Conservation (phyloP, 805 yeast genomes). For the Candida alai region DNA sequence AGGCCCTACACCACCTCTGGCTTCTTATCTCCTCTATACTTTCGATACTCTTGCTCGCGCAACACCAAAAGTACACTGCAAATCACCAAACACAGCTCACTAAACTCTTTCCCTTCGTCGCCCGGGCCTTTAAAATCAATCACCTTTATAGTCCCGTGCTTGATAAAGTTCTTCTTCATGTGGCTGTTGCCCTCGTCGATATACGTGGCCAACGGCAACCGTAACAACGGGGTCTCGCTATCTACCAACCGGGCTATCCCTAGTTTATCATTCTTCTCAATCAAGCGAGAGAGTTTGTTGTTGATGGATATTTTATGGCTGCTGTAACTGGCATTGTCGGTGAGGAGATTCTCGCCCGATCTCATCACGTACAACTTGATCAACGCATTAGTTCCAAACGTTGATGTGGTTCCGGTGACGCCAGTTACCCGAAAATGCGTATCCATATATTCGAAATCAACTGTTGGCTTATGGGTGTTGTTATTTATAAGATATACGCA, state of each 20-base stretch:
- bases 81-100: conserved; percentile 20
- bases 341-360: conserved; percentile 15
- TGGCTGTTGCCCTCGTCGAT: conserved; percentile 23
- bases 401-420: conserved; percentile 30
- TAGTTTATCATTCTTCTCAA: conserved; percentile 18
- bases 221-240: conserved; percentile 16
- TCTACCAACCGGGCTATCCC: conserved; percentile 18
- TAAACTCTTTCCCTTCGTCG: conserved; percentile 8
- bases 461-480: conserved; percentile 28
- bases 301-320: conserved; percentile 9
- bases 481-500: conserved; percentile 20
- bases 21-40: conserved; percentile 23
- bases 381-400: conserved; percentile 26
- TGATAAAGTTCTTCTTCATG: conserved; percentile 17
- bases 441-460: conserved; percentile 22
- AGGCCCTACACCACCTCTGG: conserved; percentile 3
- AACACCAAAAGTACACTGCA: conserved; percentile 25
- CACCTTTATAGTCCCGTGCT: conserved; percentile 23
- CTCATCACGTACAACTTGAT: conserved; percentile 21
- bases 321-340: conserved; percentile 2
- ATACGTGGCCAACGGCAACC: conserved; percentile 26
- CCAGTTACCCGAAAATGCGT: conserved; percentile 30
- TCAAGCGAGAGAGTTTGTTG: conserved; percentile 17
- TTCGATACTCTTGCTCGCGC: conserved; percentile 32
- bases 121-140: conserved; percentile 11